phyloP scores from a whole-genome alignment of 257 asterid species.

The Solanum phureja region DNA sequence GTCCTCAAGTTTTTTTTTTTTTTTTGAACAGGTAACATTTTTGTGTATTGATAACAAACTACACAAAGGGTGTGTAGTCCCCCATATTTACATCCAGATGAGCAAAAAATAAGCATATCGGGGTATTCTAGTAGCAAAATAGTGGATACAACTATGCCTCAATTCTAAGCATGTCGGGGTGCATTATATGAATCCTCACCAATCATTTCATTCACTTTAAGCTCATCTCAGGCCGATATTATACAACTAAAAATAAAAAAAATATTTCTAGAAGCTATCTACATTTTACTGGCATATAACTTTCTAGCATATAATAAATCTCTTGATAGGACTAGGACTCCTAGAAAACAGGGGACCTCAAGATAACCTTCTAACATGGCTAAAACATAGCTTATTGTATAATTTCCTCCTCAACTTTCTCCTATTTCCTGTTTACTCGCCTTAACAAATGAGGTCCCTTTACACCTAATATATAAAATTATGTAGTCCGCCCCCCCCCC shows the following conservation, averaged over 20 bases:
- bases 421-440: not conserved
- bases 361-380: not conserved
- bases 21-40: no score
- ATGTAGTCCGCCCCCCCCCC: not conserved
- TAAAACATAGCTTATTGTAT: not conserved
- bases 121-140: not conserved
- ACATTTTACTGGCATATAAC: not conserved
- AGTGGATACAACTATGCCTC: not conserved
- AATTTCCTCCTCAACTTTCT: not conserved
- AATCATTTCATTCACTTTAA: not conserved
- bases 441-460: not conserved
- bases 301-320: not conserved
- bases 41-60: no score
- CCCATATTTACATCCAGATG: no score
- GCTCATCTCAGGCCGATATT: not conserved
- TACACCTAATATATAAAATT: no score
- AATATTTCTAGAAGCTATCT: not conserved
- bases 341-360: not conserved
- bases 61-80: no score
- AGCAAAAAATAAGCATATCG: no score
- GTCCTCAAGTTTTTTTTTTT: not conserved
- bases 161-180: not conserved
- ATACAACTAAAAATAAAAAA: not conserved
- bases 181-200: not conserved
- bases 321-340: not conserved